Evolutionary conservation across 2,329 filamentous ascomycete genomes (phyloP).

Genomic region (Diaporthe batatas): DNA sequence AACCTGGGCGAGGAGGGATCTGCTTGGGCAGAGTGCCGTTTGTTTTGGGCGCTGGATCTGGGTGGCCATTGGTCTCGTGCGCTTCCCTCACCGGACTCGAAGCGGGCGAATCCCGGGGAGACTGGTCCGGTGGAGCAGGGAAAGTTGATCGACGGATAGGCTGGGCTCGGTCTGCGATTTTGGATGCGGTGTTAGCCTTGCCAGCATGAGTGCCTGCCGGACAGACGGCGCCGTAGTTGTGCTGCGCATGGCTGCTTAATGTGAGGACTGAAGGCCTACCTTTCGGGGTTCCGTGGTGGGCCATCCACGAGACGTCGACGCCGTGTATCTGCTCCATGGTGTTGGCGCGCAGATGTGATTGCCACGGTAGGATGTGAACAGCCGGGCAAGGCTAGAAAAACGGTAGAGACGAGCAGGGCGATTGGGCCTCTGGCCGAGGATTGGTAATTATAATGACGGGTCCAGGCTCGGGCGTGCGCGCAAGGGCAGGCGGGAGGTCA

Average conservation of each 20-base stretch:
- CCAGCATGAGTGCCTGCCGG: background rate
- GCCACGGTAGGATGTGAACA: background rate
- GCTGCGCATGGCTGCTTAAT: background rate
- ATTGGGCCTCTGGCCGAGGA: background rate
- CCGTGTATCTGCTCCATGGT: constrained; percentile 85
- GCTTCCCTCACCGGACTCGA: constrained; percentile 38
- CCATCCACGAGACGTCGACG: constrained; percentile 91
- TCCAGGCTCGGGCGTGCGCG: background rate
- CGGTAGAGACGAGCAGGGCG: background rate
- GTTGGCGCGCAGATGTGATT: constrained; percentile 36
- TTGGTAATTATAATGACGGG: constrained; percentile 16
- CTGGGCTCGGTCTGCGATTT: constrained; percentile 38
- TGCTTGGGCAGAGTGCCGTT: constrained; percentile 45
- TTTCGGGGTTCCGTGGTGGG: constrained; percentile 80
- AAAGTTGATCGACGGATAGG: constrained; percentile 43
- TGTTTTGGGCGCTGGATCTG: constrained; percentile 36
- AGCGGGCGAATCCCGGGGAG: constrained; percentile 43
- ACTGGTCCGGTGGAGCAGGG: constrained; percentile 42
- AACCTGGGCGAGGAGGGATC: constrained; percentile 50
- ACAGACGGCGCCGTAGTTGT: background rate
- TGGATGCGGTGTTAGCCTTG: constrained; percentile 36
- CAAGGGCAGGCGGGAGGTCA: constrained; percentile 19
- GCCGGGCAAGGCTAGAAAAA: background rate
- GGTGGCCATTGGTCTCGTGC: constrained; percentile 41
- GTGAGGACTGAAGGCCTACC: constrained; percentile 66